phyloP scores from a whole-genome alignment of 768 basidiomycete genomes.

The Serendipita sp. region DNA sequence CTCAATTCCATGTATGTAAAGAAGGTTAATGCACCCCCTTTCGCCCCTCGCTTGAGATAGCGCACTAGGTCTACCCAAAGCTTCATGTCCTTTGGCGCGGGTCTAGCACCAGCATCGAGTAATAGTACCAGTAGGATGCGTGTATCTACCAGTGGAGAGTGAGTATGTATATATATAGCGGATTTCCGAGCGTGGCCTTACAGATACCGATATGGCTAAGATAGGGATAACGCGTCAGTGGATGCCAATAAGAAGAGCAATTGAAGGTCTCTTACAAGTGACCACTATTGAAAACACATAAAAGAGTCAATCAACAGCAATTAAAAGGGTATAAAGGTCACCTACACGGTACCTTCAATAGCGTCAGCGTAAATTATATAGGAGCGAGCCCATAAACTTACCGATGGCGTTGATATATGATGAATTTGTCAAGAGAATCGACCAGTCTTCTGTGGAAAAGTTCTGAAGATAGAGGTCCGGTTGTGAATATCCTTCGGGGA shows the following conservation, averaged over 20 bases:
- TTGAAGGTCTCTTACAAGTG: slow-evolving; percentile 24
- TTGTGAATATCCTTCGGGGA: slow-evolving; percentile 33
- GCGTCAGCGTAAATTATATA: not conserved
- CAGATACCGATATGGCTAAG: slow-evolving; percentile 35
- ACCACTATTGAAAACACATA: slow-evolving; percentile 17
- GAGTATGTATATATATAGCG: not conserved
- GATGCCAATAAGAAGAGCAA: not conserved
- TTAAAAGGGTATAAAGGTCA: slow-evolving; percentile 6
- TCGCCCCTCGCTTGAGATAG: slow-evolving; percentile 33
- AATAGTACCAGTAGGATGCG: slow-evolving; percentile 34
- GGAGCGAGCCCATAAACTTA: slow-evolving; percentile 18
- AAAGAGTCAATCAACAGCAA: not conserved
- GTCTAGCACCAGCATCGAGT: slow-evolving; percentile 29
- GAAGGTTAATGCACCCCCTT: slow-evolving; percentile 32
- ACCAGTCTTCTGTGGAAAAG: slow-evolving; percentile 39
- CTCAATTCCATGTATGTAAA: slow-evolving; percentile 42
- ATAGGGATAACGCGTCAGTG: not conserved
- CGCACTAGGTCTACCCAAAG: slow-evolving; percentile 38
- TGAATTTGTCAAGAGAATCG: slow-evolving; percentile 34
- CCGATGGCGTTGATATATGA: slow-evolving; percentile 34
- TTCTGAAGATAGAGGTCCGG: slow-evolving; percentile 39
- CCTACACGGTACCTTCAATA: slow-evolving; percentile 16
- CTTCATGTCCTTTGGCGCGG: slow-evolving; percentile 33
- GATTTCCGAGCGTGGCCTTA: slow-evolving; percentile 14
- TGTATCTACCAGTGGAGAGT: slow-evolving; percentile 20